Evolutionary conservation across 202 grass and related monocot species (phyloP), one percentile per base, ranked within the genome.

Genomic region (Schoenoplectus tabernaemontani): DNA sequence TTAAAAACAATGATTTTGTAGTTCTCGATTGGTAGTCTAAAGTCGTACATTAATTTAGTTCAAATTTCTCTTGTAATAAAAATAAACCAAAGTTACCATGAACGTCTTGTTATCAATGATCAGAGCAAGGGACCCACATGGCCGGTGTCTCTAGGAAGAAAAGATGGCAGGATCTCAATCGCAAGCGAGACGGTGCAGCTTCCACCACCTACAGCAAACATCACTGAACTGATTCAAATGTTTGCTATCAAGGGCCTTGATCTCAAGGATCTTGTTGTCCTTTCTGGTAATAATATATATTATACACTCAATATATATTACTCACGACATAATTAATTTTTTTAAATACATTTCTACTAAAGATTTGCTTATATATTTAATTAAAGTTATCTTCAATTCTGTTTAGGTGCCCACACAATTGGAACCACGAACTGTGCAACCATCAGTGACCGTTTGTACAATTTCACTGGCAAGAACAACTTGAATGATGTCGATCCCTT

Each of bases 401-500:
- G 63, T 70, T 9, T 78, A 85, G 92, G 89, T 33, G 89, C 80
- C 3, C 92, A 96, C 83, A 85, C 92, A 16, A 83, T 96, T n/a
- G 89, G 92, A 34, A 89, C 78, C 5, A 72, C 89, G 0, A 85
- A 91, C 56, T 96, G 92, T 83, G 23, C 78, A 2, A 16, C 80
- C 20, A 91, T 89, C 87, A 58, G 59, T 0, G 83, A 84, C 73
- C 83, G 92, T 12, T 82, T 96, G n/a, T 92, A 96, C 92, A 92
- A 92, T 89, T 92, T 87, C 85, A 89, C 92, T 33, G 85, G 92
- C 57, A 69, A 82, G 34, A 74, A 84, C 61, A 89, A 82, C 90
- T 64, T 53, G 37, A 47, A 61, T 60, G 92, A 91, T 83, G 82
- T 91, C 7, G 92, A 96, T 85, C 88, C 90, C 24, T 78, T 73